phyloP scores from a whole-genome alignment of 257 asterid genomes.

The Fraxinus cuspidata region DNA sequence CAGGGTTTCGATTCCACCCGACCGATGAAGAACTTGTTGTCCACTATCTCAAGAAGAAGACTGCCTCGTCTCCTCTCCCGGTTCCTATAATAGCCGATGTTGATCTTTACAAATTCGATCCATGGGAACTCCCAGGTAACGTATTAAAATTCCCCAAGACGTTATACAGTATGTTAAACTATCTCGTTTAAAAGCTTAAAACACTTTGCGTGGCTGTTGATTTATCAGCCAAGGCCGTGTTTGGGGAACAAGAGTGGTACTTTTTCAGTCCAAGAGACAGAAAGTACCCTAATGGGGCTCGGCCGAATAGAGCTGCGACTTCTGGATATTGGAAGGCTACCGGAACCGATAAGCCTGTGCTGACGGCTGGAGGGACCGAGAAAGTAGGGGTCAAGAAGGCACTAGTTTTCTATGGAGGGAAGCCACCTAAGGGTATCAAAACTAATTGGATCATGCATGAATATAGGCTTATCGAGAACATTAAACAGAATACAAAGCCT shows the following conservation, averaged over 20 bases:
- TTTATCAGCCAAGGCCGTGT: neutral
- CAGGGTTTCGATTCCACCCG: constrained; percentile 2
- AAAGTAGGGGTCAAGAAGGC: neutral
- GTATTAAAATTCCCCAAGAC: neutral
- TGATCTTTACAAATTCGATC: neutral
- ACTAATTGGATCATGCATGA: neutral
- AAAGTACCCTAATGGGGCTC: constrained; percentile 3
- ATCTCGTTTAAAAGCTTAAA: neutral
- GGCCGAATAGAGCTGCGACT: neutral
- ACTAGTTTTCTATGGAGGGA: constrained; percentile 4
- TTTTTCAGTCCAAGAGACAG: neutral
- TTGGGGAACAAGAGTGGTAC: neutral
- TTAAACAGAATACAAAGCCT: neutral
- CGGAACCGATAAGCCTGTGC: neutral
- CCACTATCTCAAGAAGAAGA: constrained; percentile 1
- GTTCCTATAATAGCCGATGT: constrained; percentile 4
- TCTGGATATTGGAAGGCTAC: constrained; percentile 6
- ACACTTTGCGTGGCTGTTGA: neutral
- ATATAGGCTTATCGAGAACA: neutral
- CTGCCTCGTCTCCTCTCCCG: neutral
- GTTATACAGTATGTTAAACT: neutral
- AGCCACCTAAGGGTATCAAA: neutral
- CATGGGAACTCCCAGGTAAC: constrained; percentile 11
- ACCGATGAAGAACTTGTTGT: constrained; percentile 5
- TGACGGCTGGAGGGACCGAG: neutral